Conservation (phyloP, 306 rosid genomes). For the Pyrus bretschneideri region DNA sequence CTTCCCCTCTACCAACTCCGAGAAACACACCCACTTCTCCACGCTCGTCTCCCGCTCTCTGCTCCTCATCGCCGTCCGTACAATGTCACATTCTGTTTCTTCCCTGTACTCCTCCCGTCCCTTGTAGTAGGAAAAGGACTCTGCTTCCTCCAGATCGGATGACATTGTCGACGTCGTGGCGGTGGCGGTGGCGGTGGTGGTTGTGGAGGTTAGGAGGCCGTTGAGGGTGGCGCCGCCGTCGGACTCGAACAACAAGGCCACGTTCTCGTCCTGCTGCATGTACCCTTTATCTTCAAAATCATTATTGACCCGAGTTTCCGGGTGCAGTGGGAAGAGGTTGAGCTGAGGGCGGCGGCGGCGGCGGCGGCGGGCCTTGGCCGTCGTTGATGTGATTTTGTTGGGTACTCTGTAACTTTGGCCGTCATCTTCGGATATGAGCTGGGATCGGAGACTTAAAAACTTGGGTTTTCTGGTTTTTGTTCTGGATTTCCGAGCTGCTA, state of each 20-base stretch:
- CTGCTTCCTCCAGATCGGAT: conserved; percentile 30
- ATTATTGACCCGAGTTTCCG: conserved; percentile 40
- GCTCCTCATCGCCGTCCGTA: conserved; percentile 76
- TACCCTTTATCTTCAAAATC: conserved; percentile 16
- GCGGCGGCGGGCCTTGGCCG: neutral
- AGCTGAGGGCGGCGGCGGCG: conserved; percentile 20
- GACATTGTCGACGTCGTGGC: conserved; percentile 12
- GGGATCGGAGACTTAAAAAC: conserved; percentile 51
- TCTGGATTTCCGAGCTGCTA: conserved; percentile 30
- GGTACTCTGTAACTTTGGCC: neutral
- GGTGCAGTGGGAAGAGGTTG: conserved; percentile 50
- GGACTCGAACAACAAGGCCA: conserved; percentile 53
- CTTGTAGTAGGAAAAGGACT: neutral
- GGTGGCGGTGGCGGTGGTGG: conserved; percentile 13
- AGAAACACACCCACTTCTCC: conserved; percentile 88
- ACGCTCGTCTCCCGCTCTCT: conserved; percentile 35
- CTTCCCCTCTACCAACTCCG: conserved; percentile 71
- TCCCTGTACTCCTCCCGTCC: neutral
- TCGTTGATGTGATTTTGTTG: no score
- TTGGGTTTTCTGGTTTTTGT: conserved; percentile 61
- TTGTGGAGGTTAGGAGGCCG: conserved; percentile 37
- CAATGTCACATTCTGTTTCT: conserved; percentile 8
- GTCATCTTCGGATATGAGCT: conserved; percentile 16
- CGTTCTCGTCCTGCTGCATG: conserved; percentile 47
- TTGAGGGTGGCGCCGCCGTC: conserved; percentile 45